phyloP scores from a whole-genome alignment of 2,329 filamentous ascomycete genomes.

The Raffaelea arxii region DNA sequence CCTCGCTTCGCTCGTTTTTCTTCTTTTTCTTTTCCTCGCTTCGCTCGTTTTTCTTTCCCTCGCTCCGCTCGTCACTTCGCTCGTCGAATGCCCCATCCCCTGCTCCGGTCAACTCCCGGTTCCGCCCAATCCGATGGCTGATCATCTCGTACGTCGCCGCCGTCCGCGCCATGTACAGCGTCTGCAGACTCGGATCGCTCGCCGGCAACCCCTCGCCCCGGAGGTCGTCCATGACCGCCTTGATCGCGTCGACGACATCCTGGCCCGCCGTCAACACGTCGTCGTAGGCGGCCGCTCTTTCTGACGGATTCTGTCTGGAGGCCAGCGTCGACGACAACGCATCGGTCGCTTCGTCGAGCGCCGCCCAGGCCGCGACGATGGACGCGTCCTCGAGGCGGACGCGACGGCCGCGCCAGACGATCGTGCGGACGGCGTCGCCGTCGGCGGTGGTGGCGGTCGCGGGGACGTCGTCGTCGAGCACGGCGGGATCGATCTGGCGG shows the following conservation, averaged over 20 bases:
- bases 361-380: conserved; percentile 74
- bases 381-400: conserved; percentile 89
- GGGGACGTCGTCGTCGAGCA: conserved; percentile 35
- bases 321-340: conserved; percentile 37
- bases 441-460: conserved; percentile 17
- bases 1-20: conserved; percentile 16
- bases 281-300: conserved; percentile 86
- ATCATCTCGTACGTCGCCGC: conserved; percentile 92
- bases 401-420: conserved; percentile 77
- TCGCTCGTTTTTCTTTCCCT: conserved; percentile 18
- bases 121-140: conserved; percentile 88
- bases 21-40: conserved; percentile 20
- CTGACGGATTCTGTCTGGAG: conserved; percentile 59
- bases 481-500: conserved; percentile 56
- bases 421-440: conserved; percentile 57
- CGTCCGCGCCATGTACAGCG: conserved; percentile 82
- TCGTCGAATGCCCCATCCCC: conserved; percentile 62
- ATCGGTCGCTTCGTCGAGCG: conserved; percentile 48
- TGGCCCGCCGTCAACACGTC: conserved; percentile 83
- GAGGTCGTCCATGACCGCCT: conserved; percentile 86
- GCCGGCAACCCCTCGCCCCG: conserved; percentile 73
- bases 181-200: conserved; percentile 80
- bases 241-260: conserved; percentile 87
- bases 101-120: conserved; percentile 76
- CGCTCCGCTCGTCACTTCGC: conserved; percentile 29